Evolutionary conservation across 2,329 filamentous ascomycete genomes (phyloP), one percentile per base, ranked within the genome.

Genomic region (Didymella segeticola): DNA sequence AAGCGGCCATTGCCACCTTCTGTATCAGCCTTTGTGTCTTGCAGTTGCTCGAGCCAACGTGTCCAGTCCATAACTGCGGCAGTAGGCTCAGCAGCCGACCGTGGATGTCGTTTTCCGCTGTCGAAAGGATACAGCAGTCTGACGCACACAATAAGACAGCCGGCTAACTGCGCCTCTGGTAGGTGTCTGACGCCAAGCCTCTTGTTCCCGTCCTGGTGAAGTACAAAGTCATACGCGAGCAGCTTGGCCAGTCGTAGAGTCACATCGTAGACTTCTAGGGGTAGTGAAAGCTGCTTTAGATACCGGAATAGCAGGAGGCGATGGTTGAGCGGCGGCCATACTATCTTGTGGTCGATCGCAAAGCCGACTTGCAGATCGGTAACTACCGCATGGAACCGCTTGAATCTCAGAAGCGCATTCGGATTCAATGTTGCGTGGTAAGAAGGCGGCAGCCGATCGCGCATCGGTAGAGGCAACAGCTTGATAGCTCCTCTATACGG

Each of bases 91-190:
- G 77, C 75, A 12, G 77, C 60, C 15, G 78, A 79, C 29, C 68
- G 73, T 7, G 81, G 82, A 61, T 79, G 78, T 34, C 87, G 78
- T 46, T 79, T 72, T 11, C 81, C 66, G 19, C 78, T 77, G 64
- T 91, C 86, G 37, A 96, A 85, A 0, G 93, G 91, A 64, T 91
- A 92, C 17, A 89, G 79, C 2, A 96, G 73, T 65, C 97, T 97
- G 3, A 89, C 86, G 4, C 89, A 86, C 12, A 96, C 81, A 2
- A 96, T 78, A 3, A 96, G 73, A 3, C 91, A 77, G 4, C 87
- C 81, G 49, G 91, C 79, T 1, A 97, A 77, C 36, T 89, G 83
- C 5, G 90, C 79, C 67, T 98, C 95, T 0, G 95, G 80, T 75
- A 54, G 79, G 75, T 55, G 76, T 75, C 46, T 58, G 51, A 67